A percentile compares a stretch with the other conserved stretches of the same genome.
Evolutionary conservation across 2,329 filamentous ascomycete species (phyloP).

Genomic region (Pyrenophora tritici-repentis): DNA sequence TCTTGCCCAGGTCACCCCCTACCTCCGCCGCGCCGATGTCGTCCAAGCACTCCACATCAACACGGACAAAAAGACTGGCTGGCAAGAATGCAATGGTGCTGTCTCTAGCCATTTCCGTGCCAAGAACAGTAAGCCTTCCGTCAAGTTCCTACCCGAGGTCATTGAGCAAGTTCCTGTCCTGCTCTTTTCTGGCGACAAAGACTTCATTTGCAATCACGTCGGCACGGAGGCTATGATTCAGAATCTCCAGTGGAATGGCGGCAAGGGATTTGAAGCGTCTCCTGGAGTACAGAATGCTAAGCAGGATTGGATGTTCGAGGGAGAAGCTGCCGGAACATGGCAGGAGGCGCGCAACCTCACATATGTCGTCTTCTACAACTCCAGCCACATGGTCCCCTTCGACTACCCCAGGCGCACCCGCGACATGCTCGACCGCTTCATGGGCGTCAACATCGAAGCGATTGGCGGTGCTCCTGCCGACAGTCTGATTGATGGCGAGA

Average conservation of each 20-base stretch:
- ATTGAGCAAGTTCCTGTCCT: constrained; percentile 77
- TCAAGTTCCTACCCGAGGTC: constrained; percentile 76
- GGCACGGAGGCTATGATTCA: constrained; percentile 91
- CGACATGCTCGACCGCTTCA: constrained; percentile 97
- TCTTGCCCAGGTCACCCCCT: constrained; percentile 75
- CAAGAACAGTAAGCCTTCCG: constrained; percentile 71
- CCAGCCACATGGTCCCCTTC: constrained; percentile 97
- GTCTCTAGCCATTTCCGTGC: constrained; percentile 75
- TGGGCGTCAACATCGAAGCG: constrained; percentile 86
- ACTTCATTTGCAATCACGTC: constrained; percentile 95
- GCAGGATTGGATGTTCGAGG: constrained; percentile 92
- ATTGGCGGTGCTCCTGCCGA: constrained; percentile 82
- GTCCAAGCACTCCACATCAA: constrained; percentile 80
- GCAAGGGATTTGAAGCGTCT: constrained; percentile 84
- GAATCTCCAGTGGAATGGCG: constrained; percentile 89
- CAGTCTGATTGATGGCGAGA: constrained; percentile 83
- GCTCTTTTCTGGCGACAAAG: constrained; percentile 90
- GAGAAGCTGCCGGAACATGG: constrained; percentile 84
- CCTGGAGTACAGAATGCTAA: constrained; percentile 91
- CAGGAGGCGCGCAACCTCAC: constrained; percentile 94
- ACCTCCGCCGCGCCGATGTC: constrained; percentile 83
- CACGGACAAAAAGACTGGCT: constrained; percentile 79
- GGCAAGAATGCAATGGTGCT: constrained; percentile 84
- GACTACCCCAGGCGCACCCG: constrained; percentile 84
- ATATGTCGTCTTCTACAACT: constrained; percentile 93